phyloP scores from a whole-genome alignment of 1,284 basidiomycete species.

The Albatrellus sp. region DNA sequence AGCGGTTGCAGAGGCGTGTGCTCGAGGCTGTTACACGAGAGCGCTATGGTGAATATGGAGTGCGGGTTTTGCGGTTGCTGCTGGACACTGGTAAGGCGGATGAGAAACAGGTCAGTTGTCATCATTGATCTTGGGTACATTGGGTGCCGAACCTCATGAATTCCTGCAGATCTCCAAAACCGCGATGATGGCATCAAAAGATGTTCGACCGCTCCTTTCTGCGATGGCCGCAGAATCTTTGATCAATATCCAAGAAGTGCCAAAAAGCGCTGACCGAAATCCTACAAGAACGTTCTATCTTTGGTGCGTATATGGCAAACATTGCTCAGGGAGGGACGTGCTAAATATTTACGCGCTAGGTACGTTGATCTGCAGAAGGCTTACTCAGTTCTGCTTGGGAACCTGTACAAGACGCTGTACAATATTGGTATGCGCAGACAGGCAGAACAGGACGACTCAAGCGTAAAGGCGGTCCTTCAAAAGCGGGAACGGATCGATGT shows the following conservation, averaged over 20 bases:
- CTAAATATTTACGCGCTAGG: slow-evolving; percentile 25
- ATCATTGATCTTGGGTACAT: not conserved
- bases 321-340: not conserved
- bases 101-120: slow-evolving; percentile 72
- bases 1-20: slow-evolving; percentile 59
- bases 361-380: slow-evolving; percentile 78
- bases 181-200: slow-evolving; percentile 84
- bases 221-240: slow-evolving; percentile 70
- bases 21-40: slow-evolving; percentile 76
- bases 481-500: slow-evolving; percentile 77
- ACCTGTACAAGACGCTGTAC: slow-evolving; percentile 78
- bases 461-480: slow-evolving; percentile 58
- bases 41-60: slow-evolving; percentile 76
- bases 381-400: slow-evolving; percentile 61
- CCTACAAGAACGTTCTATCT: slow-evolving; percentile 80
- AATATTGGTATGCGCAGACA: slow-evolving; percentile 68
- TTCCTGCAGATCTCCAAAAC: slow-evolving; percentile 74
- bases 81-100: slow-evolving; percentile 90
- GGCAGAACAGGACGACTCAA: slow-evolving; percentile 55
- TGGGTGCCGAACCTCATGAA: not conserved
- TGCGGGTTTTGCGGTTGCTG: slow-evolving; percentile 75
- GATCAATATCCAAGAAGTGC: slow-evolving; percentile 84
- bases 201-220: slow-evolving; percentile 73
- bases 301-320: slow-evolving; percentile 42
- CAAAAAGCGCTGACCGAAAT: slow-evolving; percentile 78